A percentile compares a stretch with the other conserved stretches of the same genome.
Conservation (phyloP, 768 basidiomycete species). For the Russula lepida region DNA sequence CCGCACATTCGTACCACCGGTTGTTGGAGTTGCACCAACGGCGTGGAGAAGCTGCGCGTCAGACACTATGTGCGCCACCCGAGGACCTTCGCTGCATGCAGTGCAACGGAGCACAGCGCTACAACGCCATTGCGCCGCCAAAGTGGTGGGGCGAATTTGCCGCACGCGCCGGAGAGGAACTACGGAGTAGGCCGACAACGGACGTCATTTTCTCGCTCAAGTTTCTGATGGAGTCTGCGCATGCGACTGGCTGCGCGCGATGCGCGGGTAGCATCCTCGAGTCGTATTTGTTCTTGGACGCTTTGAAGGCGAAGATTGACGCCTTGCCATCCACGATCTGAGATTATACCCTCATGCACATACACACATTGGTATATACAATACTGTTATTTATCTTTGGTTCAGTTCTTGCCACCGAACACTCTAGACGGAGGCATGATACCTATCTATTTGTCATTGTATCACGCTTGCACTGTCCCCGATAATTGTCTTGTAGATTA, state of each 20-base stretch:
- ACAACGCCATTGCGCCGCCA: constrained; percentile 42
- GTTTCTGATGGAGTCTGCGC: constrained; percentile 47
- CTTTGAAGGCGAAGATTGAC: constrained; percentile 52
- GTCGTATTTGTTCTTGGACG: constrained; percentile 46
- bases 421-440: background rate
- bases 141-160: constrained; percentile 66
- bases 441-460: background rate
- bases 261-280: constrained; percentile 61
- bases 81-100: constrained; percentile 56
- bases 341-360: background rate
- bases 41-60: constrained; percentile 42
- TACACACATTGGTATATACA: background rate
- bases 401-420: background rate
- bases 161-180: constrained; percentile 47
- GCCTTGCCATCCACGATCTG: constrained; percentile 39
- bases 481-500: background rate
- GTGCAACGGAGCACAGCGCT: constrained; percentile 44
- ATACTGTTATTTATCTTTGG: background rate
- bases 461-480: background rate
- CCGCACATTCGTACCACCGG: constrained; percentile 59
- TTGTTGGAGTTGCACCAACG: constrained; percentile 52
- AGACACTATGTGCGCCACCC: constrained; percentile 35
- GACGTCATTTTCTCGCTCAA: constrained; percentile 51
- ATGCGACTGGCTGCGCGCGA: constrained; percentile 46
- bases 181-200: constrained; percentile 46